Evolutionary conservation across 108 stramenopile genomes (phyloP).

Genomic region (Skeletonema tropicum): DNA sequence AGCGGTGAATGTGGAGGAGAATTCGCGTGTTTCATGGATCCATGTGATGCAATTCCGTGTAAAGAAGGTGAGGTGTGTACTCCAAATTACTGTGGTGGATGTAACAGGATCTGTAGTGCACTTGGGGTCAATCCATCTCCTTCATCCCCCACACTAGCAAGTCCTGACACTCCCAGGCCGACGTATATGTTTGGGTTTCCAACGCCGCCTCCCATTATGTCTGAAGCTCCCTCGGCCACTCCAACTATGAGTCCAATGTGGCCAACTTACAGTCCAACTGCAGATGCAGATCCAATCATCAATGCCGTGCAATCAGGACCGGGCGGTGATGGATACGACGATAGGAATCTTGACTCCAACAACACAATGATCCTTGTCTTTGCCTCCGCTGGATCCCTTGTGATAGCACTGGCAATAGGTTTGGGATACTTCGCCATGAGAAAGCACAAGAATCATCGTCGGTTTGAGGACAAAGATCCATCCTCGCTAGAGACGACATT

Average conservation of each 20-base stretch:
- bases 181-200: background rate
- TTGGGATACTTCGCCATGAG: background rate
- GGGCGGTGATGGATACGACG: background rate
- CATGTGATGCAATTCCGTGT: constrained; percentile 22
- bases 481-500: background rate
- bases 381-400: background rate
- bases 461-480: background rate
- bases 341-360: background rate
- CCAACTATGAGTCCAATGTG: background rate
- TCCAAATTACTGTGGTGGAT: constrained; percentile 28
- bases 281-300: background rate
- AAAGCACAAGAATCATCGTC: background rate
- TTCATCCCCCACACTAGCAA: background rate
- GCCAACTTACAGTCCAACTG: background rate
- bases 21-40: constrained; percentile 21
- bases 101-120: constrained; percentile 21
- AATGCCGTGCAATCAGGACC: background rate
- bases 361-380: background rate
- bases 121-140: background rate
- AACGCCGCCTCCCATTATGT: background rate
- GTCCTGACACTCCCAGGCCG: background rate
- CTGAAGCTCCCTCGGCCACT: background rate
- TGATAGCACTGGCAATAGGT: background rate
- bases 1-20: constrained; percentile 11
- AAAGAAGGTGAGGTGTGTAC: constrained; percentile 11